These are phyloP conservation scores for Osmanthus fragrans DNA, from an alignment of 257 asterid genomes.

Conservation along the genomic window DNA sequence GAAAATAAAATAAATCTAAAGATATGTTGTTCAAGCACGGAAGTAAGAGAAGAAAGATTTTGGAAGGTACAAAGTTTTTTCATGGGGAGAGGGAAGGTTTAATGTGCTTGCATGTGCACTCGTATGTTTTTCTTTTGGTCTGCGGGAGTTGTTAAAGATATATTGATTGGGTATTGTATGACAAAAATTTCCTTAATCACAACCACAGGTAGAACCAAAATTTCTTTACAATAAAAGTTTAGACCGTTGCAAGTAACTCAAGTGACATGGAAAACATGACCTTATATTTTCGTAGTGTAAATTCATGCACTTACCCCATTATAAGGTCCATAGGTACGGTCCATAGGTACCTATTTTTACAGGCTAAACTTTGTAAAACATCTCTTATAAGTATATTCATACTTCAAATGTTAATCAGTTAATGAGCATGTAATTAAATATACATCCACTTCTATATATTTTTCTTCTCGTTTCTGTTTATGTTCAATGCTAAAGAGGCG, in stretches of 20 bases:
- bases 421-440: background rate
- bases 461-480: background rate
- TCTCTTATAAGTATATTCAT: background rate
- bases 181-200: background rate
- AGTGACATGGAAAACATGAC: background rate
- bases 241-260: background rate
- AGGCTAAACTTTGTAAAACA: background rate
- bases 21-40: constrained; percentile 8
- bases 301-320: background rate
- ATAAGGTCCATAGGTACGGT: background rate
- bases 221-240: background rate
- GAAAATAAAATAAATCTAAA: constrained; percentile 1
- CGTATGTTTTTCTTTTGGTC: background rate
- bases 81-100: background rate
- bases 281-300: background rate
- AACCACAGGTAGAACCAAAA: background rate
- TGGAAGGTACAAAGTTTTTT: background rate
- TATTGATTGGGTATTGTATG: background rate
- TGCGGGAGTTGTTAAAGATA: background rate
- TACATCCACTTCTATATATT: background rate
- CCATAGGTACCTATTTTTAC: background rate
- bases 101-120: background rate
- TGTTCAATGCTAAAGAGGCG: background rate
- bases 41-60: constrained; percentile 7
- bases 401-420: background rate